Conservation (phyloP, 2,329 filamentous ascomycete genomes). For the Botrytis fragariae region DNA sequence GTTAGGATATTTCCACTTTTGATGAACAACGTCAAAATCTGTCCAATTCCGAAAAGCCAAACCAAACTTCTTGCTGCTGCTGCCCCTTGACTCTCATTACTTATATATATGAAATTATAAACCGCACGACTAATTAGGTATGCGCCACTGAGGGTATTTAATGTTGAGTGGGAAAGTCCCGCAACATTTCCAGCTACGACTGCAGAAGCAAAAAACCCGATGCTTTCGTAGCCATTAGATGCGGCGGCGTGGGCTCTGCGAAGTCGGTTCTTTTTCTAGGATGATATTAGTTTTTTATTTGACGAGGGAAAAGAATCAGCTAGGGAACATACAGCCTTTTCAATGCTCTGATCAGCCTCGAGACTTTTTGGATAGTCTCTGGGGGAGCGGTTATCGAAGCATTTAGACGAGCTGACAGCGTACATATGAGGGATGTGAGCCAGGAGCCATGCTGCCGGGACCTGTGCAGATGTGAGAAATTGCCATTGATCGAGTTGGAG, state of each 20-base stretch:
- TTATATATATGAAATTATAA: conserved; percentile 33
- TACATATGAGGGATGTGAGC: not conserved
- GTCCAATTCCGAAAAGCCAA: conserved; percentile 26
- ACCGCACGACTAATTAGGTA: conserved; percentile 29
- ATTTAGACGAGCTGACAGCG: not conserved
- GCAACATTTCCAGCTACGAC: conserved; percentile 42
- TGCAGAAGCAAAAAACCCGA: conserved; percentile 42
- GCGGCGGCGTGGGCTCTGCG: conserved; percentile 41
- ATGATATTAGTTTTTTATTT: not conserved
- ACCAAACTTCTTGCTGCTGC: conserved; percentile 24
- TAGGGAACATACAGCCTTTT: not conserved
- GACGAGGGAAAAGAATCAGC: rapidly evolving
- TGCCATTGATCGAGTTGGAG: not conserved
- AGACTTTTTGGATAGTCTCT: not conserved
- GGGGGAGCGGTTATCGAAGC: not conserved
- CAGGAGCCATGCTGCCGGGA: conserved; percentile 8
- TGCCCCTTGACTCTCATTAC: conserved; percentile 21
- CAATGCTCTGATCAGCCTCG: not conserved
- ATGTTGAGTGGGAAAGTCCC: conserved; percentile 29
- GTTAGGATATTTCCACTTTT: conserved; percentile 30
- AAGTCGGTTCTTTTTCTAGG: conserved; percentile 38
- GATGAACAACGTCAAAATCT: conserved; percentile 30
- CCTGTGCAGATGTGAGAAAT: not conserved
- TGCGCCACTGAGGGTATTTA: conserved; percentile 26
- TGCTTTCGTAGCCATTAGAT: conserved; percentile 42